A percentile compares a stretch with the other conserved stretches of the same genome.
These are phyloP conservation scores for Teratosphaeriaceae sp. DNA, from an alignment of 2,329 filamentous ascomycete genomes.

Conservation along the genomic window DNA sequence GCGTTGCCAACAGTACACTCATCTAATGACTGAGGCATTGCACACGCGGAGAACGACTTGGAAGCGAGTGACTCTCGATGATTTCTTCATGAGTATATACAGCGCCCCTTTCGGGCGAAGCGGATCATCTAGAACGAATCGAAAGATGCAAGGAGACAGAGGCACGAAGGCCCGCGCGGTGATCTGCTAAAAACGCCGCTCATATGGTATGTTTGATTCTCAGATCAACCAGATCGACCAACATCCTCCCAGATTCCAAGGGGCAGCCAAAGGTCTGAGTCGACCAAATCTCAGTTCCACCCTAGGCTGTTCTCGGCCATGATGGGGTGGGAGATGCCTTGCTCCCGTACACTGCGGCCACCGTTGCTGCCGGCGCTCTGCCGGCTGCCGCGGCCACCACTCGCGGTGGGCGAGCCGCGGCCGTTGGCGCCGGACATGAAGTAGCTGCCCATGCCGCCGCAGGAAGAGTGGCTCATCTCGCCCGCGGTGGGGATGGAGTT, in stretches of 20 bases:
- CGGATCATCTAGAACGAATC: neutral
- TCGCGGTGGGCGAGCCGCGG: constrained; percentile 29
- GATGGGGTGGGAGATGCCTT: constrained; percentile 80
- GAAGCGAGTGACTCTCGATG: too few relatives aligned
- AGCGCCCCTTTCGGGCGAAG: neutral
- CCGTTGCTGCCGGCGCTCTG: constrained; percentile 59
- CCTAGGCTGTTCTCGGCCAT: constrained; percentile 92
- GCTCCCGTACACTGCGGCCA: constrained; percentile 56
- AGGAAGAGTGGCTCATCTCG: constrained; percentile 35
- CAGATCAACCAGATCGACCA: too few relatives aligned
- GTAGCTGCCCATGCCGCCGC: constrained; percentile 36
- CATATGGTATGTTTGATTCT: constrained; percentile 1
- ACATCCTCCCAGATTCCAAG: too few relatives aligned
- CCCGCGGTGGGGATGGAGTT: constrained; percentile 66
- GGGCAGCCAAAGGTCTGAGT: too few relatives aligned
- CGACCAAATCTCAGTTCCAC: constrained; percentile 86
- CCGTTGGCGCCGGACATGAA: constrained; percentile 63
- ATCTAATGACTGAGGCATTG: too few relatives aligned
- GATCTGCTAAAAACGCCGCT: neutral
- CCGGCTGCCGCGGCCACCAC: constrained; percentile 32
- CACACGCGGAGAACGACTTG: too few relatives aligned
- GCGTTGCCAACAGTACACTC: too few relatives aligned
- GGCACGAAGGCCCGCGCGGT: neutral
- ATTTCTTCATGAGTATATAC: neutral
- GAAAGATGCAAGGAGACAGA: neutral